Conservation (phyloP, 352 stramenopile species). For the Phytophthora melonis region DNA sequence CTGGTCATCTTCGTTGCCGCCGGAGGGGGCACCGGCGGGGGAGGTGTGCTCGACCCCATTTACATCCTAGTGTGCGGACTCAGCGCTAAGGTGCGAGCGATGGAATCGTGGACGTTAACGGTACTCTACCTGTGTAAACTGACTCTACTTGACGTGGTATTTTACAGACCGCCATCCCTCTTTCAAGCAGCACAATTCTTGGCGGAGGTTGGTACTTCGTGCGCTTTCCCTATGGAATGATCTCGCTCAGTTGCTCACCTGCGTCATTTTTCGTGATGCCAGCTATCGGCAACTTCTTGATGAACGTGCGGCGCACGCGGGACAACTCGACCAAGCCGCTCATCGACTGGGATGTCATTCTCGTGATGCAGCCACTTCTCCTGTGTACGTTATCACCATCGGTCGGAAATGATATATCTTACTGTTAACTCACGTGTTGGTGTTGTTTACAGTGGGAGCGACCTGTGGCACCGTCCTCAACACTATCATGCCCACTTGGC, state of each 20-base stretch:
- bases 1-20: conserved; percentile 90
- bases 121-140: neutral
- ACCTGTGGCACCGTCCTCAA: conserved; percentile 93
- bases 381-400: conserved; percentile 52
- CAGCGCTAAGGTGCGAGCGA: conserved; percentile 68
- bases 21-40: conserved; percentile 91
- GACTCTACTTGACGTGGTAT: neutral
- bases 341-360: conserved; percentile 97
- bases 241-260: neutral
- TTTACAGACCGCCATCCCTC: conserved; percentile 89
- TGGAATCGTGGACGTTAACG: neutral
- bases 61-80: conserved; percentile 97
- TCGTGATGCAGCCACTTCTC: conserved; percentile 96
- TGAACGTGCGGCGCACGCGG: conserved; percentile 93
- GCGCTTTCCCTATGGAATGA: no score
- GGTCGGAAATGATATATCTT: neutral
- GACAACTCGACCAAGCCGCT: conserved; percentile 90
- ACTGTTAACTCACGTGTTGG: conserved; percentile 7
- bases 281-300: conserved; percentile 93
- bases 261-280: neutral
- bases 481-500: conserved; percentile 88
- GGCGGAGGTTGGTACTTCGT: conserved; percentile 61
- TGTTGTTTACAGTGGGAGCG: conserved; percentile 53
- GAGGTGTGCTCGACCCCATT: conserved; percentile 96
- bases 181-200: conserved; percentile 97